These are phyloP conservation scores for Rhizophagus sp. DNA, from an alignment of 192 early-diverging fungal genomes.

Conservation along the genomic window DNA sequence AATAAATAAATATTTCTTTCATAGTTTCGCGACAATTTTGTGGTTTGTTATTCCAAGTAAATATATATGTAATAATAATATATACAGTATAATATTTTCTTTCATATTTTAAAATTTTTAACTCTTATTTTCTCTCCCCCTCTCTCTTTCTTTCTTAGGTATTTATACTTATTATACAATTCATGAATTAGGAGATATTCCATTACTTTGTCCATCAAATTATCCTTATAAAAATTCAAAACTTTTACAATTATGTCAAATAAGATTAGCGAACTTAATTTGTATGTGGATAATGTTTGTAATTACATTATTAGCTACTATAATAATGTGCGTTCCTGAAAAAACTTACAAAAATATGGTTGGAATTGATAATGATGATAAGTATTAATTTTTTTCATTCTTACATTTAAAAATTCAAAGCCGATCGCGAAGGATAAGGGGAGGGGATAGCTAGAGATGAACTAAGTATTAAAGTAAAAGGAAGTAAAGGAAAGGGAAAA, in stretches of 20 bases:
- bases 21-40: background rate
- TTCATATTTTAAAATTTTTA: background rate
- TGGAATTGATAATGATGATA: background rate
- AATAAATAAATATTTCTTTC: background rate
- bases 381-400: no score
- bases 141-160: background rate
- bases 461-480: no score
- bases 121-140: no score
- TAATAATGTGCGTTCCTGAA: background rate
- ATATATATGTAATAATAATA: background rate
- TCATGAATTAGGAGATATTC: conserved; percentile 3
- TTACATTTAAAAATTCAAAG: no score
- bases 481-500: no score
- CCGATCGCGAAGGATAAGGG: no score
- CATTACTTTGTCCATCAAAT: background rate
- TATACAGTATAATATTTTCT: background rate
- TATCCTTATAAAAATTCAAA: background rate
- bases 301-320: background rate
- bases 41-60: background rate
- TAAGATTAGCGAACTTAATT: background rate
- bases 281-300: conserved; percentile 12
- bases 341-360: background rate
- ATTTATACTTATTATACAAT: background rate
- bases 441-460: no score
- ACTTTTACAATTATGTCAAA: background rate